A percentile compares a stretch with the other conserved stretches of the same genome.
phyloP scores from a whole-genome alignment of 148 eudicot species.

The Nepenthes mirabilis region DNA sequence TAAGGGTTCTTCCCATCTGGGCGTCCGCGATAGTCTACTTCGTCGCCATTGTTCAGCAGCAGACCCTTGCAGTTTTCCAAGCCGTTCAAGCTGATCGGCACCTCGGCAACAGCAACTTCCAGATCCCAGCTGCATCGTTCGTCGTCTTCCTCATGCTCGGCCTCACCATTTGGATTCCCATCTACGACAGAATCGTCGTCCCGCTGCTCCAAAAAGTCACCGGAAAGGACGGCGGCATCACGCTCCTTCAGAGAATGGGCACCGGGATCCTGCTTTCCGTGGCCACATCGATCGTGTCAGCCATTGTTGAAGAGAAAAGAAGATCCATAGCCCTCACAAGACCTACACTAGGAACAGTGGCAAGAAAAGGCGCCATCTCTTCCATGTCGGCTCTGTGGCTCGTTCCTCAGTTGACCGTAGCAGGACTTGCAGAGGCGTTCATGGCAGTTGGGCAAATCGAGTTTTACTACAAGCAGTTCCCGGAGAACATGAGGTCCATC shows the following conservation, averaged over 20 bases:
- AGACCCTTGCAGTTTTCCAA: conserved; percentile 45
- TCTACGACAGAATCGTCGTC: conserved; percentile 50
- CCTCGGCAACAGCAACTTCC: conserved; percentile 24
- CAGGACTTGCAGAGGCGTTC: conserved; percentile 67
- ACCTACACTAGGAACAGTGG: conserved; percentile 26
- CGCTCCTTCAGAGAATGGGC: conserved; percentile 72
- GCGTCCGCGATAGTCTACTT: conserved; percentile 43
- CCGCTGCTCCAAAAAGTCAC: conserved; percentile 39
- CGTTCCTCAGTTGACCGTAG: conserved; percentile 42
- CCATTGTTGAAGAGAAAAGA: conserved; percentile 38
- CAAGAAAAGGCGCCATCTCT: conserved; percentile 45
- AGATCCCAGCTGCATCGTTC: conserved; percentile 69
- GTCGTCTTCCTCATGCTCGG: conserved; percentile 48
- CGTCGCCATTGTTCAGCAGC: conserved; percentile 30
- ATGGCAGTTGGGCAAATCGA: conserved; percentile 55
- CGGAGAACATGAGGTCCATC: conserved; percentile 87
- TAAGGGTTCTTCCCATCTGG: conserved; percentile 57
- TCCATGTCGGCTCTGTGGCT: conserved; percentile 70
- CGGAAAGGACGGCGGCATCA: conserved; percentile 57
- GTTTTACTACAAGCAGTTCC: conserved; percentile 88
- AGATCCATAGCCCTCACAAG: conserved; percentile 35
- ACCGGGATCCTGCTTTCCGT: conserved; percentile 46
- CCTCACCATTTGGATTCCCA: conserved; percentile 35
- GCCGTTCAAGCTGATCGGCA: conserved; percentile 58
- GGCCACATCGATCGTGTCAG: conserved; percentile 37